Evolutionary conservation across 1,284 basidiomycete genomes (phyloP).

Genomic region (Microbotryomycetes sp.): DNA sequence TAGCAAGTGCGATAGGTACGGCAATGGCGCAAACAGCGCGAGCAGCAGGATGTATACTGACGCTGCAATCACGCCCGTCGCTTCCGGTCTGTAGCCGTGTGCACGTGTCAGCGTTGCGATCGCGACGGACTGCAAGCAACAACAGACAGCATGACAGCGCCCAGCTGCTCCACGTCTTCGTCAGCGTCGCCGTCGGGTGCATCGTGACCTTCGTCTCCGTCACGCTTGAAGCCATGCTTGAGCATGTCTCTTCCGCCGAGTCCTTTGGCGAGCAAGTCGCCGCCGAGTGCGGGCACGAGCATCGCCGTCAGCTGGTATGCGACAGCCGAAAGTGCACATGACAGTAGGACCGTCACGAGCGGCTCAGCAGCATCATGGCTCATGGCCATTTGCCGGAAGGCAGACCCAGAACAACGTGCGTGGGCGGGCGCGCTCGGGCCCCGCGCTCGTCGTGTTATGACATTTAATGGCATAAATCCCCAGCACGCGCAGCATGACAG

Average conservation of each 20-base stretch:
- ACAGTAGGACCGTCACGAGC: constrained; percentile 13
- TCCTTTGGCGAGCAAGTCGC: constrained; percentile 31
- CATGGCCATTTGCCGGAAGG: too few relatives aligned
- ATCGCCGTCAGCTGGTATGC: constrained; percentile 26
- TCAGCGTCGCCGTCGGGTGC: neutral
- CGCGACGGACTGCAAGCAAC: neutral
- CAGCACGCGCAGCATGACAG: too few relatives aligned
- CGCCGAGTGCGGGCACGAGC: constrained; percentile 30
- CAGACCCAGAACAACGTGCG: too few relatives aligned
- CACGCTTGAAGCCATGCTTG: constrained; percentile 28
- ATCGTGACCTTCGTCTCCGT: constrained; percentile 10
- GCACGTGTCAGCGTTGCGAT: neutral
- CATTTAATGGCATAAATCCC: too few relatives aligned
- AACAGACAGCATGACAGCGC: neutral
- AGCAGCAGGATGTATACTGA: constrained; percentile 68
- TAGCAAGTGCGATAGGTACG: constrained; percentile 33
- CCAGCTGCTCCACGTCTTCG: constrained; percentile 16
- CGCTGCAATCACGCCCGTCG: constrained; percentile 82
- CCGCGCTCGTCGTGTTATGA: too few relatives aligned
- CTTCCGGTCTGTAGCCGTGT: constrained; percentile 66
- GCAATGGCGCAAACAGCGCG: constrained; percentile 35
- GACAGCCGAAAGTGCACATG: constrained; percentile 5
- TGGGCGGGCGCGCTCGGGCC: too few relatives aligned
- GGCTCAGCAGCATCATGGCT: constrained; percentile 9
- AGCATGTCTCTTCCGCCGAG: constrained; percentile 36